Percentiles rank a stretch among this genome's conserved stretches.
phyloP scores from a whole-genome alignment of 2,329 filamentous ascomycete species.

The Chrysosporium queenslandicum region DNA sequence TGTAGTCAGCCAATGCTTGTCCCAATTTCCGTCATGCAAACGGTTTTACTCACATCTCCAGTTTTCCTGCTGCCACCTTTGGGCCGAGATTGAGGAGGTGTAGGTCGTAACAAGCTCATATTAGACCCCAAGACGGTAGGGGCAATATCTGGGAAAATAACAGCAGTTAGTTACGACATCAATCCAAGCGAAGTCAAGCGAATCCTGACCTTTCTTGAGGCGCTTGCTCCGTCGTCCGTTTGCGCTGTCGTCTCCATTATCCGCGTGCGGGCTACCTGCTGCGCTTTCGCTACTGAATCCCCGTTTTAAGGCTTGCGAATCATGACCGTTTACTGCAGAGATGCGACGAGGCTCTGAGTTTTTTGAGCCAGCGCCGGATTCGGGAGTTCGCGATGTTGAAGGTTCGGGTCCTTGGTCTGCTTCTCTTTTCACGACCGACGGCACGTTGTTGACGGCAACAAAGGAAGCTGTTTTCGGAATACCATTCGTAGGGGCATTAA shows the following conservation, averaged over 20 bases:
- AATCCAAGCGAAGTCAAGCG: neutral
- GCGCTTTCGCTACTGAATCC: slow-evolving; percentile 54
- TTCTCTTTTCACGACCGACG: slow-evolving; percentile 40
- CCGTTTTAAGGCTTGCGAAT: slow-evolving; percentile 59
- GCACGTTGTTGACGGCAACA: slow-evolving; percentile 33
- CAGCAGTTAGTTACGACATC: slow-evolving; percentile 15
- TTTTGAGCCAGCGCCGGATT: slow-evolving; percentile 52
- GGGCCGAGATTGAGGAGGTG: slow-evolving; percentile 49
- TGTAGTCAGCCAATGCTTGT: slow-evolving; percentile 22
- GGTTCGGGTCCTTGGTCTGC: slow-evolving; percentile 49
- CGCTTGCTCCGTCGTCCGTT: slow-evolving; percentile 79
- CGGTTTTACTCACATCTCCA: slow-evolving; percentile 44
- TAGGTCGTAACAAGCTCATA: slow-evolving; percentile 86
- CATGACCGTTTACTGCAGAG: slow-evolving; percentile 44
- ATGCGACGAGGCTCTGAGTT: slow-evolving; percentile 45
- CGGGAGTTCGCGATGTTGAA: slow-evolving; percentile 50
- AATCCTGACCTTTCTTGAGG: slow-evolving; percentile 63
- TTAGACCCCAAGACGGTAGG: slow-evolving; percentile 92
- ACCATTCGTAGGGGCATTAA: slow-evolving; percentile 49
- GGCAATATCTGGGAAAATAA: slow-evolving; percentile 34
- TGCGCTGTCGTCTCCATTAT: slow-evolving; percentile 49
- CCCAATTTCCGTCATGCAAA: neutral
- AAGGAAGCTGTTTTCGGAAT: slow-evolving; percentile 49
- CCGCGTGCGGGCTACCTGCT: slow-evolving; percentile 33
- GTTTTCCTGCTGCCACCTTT: slow-evolving; percentile 48